Evolutionary conservation across 257 asterid species (phyloP), one percentile per base, ranked within the genome.

Genomic region (Perilla frutescens): DNA sequence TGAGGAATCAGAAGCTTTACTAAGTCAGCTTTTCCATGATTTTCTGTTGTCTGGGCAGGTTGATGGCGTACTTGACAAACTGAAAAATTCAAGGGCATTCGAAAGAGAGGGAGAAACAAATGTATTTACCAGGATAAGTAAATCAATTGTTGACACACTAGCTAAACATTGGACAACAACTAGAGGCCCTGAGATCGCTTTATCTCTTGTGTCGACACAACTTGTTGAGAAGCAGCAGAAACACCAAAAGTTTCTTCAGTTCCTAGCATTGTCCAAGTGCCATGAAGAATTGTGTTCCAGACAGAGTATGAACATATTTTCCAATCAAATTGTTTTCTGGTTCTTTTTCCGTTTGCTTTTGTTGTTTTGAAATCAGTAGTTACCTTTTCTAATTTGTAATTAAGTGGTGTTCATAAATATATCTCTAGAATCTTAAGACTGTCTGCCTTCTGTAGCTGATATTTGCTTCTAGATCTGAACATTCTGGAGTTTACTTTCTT

Each of bases 161-260:
- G 97, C 98, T 68, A 93, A 91, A 81, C 98, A 93, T 79, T 93
- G 98, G 98, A 91, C 97, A 47, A 85, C 96, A 71, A 89, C 97
- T 74, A 88, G 96, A 82, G 97, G 97, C 58, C 88, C 96, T 65
- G 98, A 91, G 88, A 89, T 93, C 31, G 84, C 88, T 79, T 77
- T 88, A 62, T 88, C 96, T 78, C 83, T 88, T 74, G 87, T 90
- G 82, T 89, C 96, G 49, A 75, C 93, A 0, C 98, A 89, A 77
- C 97, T 93, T 51, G 66, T 77, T 49, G 97, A 91, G 84, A 93
- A 93, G 88, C 90, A 89, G 75, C 95, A 91, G 83, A 93, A 88
- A 83, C 98, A 91, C 78, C 83, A 86, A 74, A 85, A 77, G 77
- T 89, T 81, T 83, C 97, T 93, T 76, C 98, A 93, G 82, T 93